Conservation (phyloP, 2,329 filamentous ascomycete species). For the Xylaria arbuscula region DNA sequence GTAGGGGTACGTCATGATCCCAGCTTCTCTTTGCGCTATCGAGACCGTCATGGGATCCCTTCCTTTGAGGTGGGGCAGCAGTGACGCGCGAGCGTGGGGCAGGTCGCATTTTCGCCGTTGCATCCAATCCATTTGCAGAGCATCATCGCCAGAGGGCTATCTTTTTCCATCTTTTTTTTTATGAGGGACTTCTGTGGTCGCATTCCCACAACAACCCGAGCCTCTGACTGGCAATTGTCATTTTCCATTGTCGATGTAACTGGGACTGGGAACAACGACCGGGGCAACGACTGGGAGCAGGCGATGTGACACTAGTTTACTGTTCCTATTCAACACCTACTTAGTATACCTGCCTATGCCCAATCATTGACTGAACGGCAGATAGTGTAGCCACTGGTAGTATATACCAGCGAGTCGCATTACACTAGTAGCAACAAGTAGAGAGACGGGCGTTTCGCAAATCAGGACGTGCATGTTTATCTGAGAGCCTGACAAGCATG, state of each 20-base stretch:
- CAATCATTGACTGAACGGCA: background rate
- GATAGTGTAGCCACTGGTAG: background rate
- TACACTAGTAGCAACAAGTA: conserved; percentile 1
- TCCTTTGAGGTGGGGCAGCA: conserved; percentile 13
- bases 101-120: background rate
- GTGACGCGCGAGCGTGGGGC: background rate
- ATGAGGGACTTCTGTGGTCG: background rate
- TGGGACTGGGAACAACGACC: background rate
- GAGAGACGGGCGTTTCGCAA: conserved; percentile 3
- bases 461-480: background rate
- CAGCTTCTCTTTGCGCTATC: conserved; percentile 12
- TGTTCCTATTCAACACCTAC: background rate
- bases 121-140: background rate
- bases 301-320: conserved; percentile 5
- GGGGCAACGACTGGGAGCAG: background rate
- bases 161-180: background rate
- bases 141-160: background rate
- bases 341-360: background rate
- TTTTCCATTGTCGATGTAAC: background rate
- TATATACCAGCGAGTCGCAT: background rate
- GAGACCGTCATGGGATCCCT: conserved; percentile 13
- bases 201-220: background rate
- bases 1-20: conserved; percentile 32
- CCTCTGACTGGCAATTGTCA: background rate
- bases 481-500: background rate